Conservation (phyloP, 1,284 basidiomycete species). For the Ceratobasidium sp. region DNA sequence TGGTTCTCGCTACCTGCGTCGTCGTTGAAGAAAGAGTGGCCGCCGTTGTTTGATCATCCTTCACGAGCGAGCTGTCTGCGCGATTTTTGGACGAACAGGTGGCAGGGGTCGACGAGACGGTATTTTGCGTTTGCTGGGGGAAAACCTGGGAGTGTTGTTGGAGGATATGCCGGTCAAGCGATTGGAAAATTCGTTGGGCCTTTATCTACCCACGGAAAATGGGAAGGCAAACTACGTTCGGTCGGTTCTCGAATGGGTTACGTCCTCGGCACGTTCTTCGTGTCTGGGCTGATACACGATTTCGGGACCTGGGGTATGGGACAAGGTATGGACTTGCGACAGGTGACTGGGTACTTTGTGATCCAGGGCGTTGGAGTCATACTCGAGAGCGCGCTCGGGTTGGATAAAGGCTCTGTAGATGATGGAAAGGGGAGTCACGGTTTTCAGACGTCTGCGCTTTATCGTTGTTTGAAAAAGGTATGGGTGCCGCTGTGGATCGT, state of each 20-base stretch:
- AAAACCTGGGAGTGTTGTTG: conserved; percentile 1
- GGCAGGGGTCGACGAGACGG: conserved; percentile 48
- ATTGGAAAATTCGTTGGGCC: background rate
- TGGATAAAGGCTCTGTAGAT: background rate
- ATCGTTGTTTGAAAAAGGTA: background rate
- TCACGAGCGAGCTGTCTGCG: conserved; percentile 44
- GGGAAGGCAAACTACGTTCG: background rate
- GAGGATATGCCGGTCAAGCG: background rate
- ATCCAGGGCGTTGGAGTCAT: conserved; percentile 68
- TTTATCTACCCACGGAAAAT: background rate
- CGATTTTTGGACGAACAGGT: conserved; percentile 51
- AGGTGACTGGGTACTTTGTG: conserved; percentile 69
- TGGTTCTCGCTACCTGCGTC: conserved; percentile 19
- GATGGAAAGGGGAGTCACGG: background rate
- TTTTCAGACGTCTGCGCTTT: background rate
- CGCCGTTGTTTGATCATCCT: conserved; percentile 44
- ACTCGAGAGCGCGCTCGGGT: conserved; percentile 59
- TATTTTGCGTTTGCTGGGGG: conserved; percentile 25
- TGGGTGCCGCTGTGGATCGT: conserved; percentile 29
- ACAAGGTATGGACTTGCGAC: conserved; percentile 64
- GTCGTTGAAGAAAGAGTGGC: conserved; percentile 47
- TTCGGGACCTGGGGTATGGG: conserved; percentile 72
- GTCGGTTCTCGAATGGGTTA: conserved; percentile 55
- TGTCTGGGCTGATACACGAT: conserved; percentile 72
- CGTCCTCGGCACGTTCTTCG: conserved; percentile 69